These are phyloP conservation scores for Penicillium sp. DNA, from an alignment of 2,329 filamentous ascomycete genomes.

Conservation along the genomic window DNA sequence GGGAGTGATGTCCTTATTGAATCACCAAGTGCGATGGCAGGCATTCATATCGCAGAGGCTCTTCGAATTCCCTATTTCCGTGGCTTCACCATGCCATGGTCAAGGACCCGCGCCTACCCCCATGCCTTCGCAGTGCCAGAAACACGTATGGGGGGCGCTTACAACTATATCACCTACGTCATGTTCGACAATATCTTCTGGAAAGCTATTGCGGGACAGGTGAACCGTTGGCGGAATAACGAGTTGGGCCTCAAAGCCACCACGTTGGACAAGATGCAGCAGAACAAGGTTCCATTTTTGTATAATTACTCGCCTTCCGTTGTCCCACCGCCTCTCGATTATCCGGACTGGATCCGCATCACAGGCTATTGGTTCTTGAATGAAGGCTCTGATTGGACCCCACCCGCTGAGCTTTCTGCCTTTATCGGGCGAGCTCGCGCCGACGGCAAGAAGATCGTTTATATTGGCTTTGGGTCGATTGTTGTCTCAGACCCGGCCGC, in stretches of 20 bases:
- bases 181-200: constrained; percentile 98
- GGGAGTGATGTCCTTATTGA: constrained; percentile 90
- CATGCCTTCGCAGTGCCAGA: constrained; percentile 94
- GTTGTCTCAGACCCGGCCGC: constrained; percentile 87
- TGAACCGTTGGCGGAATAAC: constrained; percentile 90
- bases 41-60: constrained; percentile 95
- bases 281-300: constrained; percentile 95
- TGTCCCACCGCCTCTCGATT: constrained; percentile 91
- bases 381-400: constrained; percentile 69
- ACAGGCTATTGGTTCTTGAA: constrained; percentile 98
- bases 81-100: constrained; percentile 99
- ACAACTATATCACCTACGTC: constrained; percentile 93
- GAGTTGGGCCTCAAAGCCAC: constrained; percentile 78
- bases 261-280: constrained; percentile 84
- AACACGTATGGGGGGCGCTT: constrained; percentile 90
- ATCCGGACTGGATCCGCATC: constrained; percentile 95
- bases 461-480: constrained; percentile 96
- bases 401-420: constrained; percentile 70
- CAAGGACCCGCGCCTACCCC: constrained; percentile 89
- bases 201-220: constrained; percentile 86
- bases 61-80: constrained; percentile 93
- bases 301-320: constrained; percentile 97
- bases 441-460: constrained; percentile 89
- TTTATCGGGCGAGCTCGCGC: constrained; percentile 82
- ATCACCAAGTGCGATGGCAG: constrained; percentile 94